phyloP scores from a whole-genome alignment of 495 filamentous ascomycete species.

The Penicillium malachiteum region DNA sequence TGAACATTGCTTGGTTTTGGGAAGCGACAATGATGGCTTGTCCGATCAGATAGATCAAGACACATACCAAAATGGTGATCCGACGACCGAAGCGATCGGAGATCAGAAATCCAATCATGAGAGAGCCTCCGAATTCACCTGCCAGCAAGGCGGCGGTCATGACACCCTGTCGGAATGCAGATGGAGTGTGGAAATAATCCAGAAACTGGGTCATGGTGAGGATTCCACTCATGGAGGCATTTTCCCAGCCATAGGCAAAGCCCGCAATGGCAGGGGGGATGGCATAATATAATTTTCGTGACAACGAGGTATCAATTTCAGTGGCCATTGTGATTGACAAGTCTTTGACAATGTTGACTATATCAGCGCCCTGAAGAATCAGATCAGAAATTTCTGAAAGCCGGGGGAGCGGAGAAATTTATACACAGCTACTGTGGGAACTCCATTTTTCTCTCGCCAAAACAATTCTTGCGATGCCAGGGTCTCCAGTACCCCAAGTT shows the following conservation, averaged over 20 bases:
- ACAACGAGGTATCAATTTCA: background rate
- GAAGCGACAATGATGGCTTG: constrained; percentile 2
- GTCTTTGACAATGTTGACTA: background rate
- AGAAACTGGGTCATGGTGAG: constrained; percentile 2
- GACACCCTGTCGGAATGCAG: background rate
- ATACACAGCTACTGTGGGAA: background rate
- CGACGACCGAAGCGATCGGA: constrained; percentile 1
- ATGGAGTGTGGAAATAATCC: background rate
- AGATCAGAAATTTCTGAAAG: background rate
- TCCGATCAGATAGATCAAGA: background rate
- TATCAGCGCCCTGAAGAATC: background rate
- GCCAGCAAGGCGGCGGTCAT: background rate
- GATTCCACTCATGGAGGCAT: constrained; percentile 2
- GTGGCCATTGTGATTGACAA: background rate
- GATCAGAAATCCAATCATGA: background rate
- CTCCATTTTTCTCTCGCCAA: background rate
- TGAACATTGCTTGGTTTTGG: background rate
- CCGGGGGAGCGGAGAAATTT: background rate
- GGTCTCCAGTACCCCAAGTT: background rate
- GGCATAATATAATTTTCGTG: constrained; percentile 1
- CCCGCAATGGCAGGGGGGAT: background rate
- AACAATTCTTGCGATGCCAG: background rate
- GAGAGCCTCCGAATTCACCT: background rate
- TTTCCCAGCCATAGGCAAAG: constrained; percentile 1
- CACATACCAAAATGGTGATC: constrained; percentile 1